Conservation (phyloP, 1,139 yeast species). For the Nakaseomyces glabratus region DNA sequence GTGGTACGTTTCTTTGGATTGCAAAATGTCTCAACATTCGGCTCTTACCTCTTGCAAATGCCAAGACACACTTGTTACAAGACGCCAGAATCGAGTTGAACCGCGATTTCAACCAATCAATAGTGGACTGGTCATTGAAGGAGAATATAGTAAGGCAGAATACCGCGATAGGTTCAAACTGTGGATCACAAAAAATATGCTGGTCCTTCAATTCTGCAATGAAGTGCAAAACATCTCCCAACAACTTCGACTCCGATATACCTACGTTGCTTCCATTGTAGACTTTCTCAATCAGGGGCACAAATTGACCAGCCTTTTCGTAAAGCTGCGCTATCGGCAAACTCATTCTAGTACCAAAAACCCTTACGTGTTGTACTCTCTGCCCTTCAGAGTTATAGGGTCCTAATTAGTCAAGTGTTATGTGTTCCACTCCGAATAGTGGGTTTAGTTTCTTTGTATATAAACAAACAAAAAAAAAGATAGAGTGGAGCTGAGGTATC, state of each 20-base stretch:
- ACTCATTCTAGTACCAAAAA: not conserved
- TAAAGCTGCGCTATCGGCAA: constrained; percentile 10
- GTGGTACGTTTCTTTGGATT: constrained; percentile 41
- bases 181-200: constrained; percentile 53
- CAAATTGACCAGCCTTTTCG: constrained; percentile 16
- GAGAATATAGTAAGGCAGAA: constrained; percentile 54
- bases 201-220: constrained; percentile 19
- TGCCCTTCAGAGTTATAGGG: too few relatives aligned
- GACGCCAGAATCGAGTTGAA: constrained; percentile 35
- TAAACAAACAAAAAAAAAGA: too few relatives aligned
- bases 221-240: constrained; percentile 26
- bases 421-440: too few relatives aligned
- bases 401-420: too few relatives aligned
- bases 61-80: constrained; percentile 46
- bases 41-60: constrained; percentile 47
- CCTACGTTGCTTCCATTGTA: constrained; percentile 23
- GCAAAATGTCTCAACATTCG: constrained; percentile 45
- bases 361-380: too few relatives aligned
- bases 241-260: constrained; percentile 23
- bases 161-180: constrained; percentile 40
- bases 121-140: constrained; percentile 41
- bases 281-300: constrained; percentile 23
- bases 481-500: too few relatives aligned
- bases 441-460: too few relatives aligned
- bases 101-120: constrained; percentile 37